Conservation (phyloP, 2,329 filamentous ascomycete genomes). For the Colletotrichum melonis region DNA sequence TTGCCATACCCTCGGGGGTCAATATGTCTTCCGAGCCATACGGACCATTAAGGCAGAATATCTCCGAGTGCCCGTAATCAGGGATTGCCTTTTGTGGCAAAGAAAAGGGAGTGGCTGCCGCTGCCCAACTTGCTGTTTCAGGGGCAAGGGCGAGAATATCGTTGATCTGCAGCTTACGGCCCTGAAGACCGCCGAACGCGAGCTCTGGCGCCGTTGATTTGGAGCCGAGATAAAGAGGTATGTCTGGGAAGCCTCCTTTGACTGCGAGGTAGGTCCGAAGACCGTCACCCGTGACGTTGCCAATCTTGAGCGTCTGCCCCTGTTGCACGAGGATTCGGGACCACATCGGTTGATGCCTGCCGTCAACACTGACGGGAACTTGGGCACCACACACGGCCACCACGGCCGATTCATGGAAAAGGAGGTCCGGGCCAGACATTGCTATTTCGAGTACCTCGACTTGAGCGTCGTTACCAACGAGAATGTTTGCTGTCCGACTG, state of each 20-base stretch:
- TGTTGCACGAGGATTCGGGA: not conserved
- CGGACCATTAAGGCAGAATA: conserved; percentile 47
- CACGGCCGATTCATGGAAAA: not conserved
- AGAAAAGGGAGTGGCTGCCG: not conserved
- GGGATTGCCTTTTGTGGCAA: conserved; percentile 28
- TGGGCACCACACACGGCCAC: conserved; percentile 9
- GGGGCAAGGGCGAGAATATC: conserved; percentile 59
- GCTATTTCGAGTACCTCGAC: conserved; percentile 63
- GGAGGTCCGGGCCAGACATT: conserved; percentile 1
- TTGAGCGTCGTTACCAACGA: conserved; percentile 65
- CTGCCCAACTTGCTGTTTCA: conserved; percentile 33
- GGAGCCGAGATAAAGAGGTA: conserved; percentile 68
- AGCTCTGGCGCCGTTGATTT: conserved; percentile 70
- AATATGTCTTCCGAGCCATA: conserved; percentile 46
- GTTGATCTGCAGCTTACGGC: conserved; percentile 63
- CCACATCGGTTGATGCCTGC: not conserved
- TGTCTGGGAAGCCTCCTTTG: conserved; percentile 49
- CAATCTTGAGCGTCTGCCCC: conserved; percentile 39
- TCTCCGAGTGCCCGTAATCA: conserved; percentile 3
- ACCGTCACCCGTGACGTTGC: conserved; percentile 61
- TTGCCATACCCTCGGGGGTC: conserved; percentile 61
- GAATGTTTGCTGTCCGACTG: conserved; percentile 67
- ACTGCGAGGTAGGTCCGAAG: conserved; percentile 70
- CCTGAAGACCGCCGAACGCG: conserved; percentile 70
- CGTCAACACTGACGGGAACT: not conserved